Conservation (phyloP, 352 stramenopile species). For the Globisporangium acanthophoron region DNA sequence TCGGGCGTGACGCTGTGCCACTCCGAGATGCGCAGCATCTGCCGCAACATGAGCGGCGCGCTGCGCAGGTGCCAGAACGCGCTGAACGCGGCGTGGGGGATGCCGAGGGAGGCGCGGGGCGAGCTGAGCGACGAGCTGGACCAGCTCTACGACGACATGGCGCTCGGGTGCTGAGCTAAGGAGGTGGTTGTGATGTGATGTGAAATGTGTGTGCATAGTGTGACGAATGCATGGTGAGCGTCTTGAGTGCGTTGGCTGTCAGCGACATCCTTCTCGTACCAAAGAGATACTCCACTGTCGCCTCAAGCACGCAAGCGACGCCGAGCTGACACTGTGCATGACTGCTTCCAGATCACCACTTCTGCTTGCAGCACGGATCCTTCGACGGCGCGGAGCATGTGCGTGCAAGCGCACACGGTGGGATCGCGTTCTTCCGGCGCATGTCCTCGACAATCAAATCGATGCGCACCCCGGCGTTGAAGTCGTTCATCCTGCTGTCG, state of each 20-base stretch:
- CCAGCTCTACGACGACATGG: background rate
- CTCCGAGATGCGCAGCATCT: conserved; percentile 1
- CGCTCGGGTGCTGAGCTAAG: background rate
- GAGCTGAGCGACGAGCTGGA: background rate
- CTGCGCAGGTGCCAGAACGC: background rate
- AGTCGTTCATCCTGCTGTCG: conserved; percentile 6
- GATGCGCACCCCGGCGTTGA: conserved; percentile 33
- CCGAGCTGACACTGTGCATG: no score
- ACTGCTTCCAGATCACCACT: background rate
- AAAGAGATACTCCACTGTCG: no score
- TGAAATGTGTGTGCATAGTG: background rate
- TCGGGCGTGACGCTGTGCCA: background rate
- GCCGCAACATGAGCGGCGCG: background rate
- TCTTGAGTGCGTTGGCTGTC: no score
- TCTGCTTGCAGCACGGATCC: conserved; percentile 6
- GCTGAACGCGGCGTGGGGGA: background rate
- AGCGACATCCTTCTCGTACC: background rate
- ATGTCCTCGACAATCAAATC: conserved; percentile 32
- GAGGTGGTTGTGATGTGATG: background rate
- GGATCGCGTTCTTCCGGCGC: conserved; percentile 11
- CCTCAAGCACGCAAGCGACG: no score
- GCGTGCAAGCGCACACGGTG: conserved; percentile 17
- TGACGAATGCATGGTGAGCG: background rate
- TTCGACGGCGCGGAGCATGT: background rate
- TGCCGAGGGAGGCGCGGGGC: background rate